A percentile compares a stretch with the other conserved stretches of the same genome.
phyloP scores from a whole-genome alignment of 2,329 filamentous ascomycete species.

The Diaporthe sp. region DNA sequence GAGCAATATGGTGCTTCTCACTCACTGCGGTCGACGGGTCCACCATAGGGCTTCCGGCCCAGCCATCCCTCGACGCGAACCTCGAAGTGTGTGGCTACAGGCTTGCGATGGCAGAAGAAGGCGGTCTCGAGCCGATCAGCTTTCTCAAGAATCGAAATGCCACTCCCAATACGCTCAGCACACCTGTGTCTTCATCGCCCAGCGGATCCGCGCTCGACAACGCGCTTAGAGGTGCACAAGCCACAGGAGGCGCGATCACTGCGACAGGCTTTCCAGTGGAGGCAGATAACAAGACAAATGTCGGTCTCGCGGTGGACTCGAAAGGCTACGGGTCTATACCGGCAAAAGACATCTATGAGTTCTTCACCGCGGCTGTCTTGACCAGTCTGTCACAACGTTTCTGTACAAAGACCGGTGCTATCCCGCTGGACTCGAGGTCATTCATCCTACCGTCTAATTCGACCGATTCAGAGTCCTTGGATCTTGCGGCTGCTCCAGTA shows the following conservation, averaged over 20 bases:
- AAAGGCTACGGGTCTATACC: constrained; percentile 54
- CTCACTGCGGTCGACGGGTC: constrained; percentile 59
- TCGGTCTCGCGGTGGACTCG: constrained; percentile 47
- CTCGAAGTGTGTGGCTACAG: constrained; percentile 61
- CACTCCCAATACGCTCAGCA: constrained; percentile 57
- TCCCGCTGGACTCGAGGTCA: constrained; percentile 68
- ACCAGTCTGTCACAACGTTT: constrained; percentile 65
- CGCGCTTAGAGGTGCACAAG: constrained; percentile 49
- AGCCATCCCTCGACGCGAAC: constrained; percentile 53
- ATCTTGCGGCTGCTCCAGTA: constrained; percentile 52
- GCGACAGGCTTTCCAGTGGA: constrained; percentile 41
- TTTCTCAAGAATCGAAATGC: constrained; percentile 61
- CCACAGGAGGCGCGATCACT: constrained; percentile 40
- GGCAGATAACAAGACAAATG: constrained; percentile 49
- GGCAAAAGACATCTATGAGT: constrained; percentile 64
- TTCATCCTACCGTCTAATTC: constrained; percentile 59
- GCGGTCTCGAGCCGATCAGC: constrained; percentile 63
- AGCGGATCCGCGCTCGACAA: constrained; percentile 57
- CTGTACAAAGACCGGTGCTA: constrained; percentile 62
- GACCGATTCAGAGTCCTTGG: constrained; percentile 48
- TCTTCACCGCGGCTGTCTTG: constrained; percentile 67
- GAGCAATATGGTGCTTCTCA: constrained; percentile 69
- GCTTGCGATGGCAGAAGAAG: constrained; percentile 63
- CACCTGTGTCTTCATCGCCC: constrained; percentile 63
- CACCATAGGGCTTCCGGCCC: constrained; percentile 43